Conservation (phyloP, 23 red algal genomes). For the Gracilaria vermiculophylla region DNA sequence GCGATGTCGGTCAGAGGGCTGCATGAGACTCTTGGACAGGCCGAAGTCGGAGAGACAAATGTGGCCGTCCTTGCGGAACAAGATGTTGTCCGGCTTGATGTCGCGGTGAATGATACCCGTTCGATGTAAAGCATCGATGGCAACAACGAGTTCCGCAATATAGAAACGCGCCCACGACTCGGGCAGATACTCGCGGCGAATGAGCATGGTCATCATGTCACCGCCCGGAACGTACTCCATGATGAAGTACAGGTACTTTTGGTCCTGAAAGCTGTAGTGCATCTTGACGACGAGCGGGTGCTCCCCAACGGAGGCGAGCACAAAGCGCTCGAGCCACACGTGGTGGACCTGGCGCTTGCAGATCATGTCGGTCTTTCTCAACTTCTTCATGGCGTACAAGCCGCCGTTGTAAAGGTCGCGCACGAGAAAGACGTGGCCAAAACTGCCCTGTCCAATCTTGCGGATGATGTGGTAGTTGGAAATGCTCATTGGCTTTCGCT, state of each 20-base stretch:
- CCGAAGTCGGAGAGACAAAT: constrained; percentile 96
- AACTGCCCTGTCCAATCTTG: constrained; percentile 90
- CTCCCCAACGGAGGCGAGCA: constrained; percentile 78
- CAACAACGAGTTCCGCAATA: constrained; percentile 86
- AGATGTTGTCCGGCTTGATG: constrained; percentile 98
- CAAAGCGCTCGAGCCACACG: constrained; percentile 89
- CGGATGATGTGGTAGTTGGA: constrained; percentile 76
- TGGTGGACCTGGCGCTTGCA: constrained; percentile 81
- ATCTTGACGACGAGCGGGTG: constrained; percentile 80
- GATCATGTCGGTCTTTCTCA: constrained; percentile 87
- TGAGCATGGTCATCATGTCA: constrained; percentile 95
- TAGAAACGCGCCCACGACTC: constrained; percentile 92
- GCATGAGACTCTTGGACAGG: constrained; percentile 76
- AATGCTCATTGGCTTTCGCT: constrained; percentile 68
- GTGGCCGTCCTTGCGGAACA: constrained; percentile 86
- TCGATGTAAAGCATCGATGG: constrained; percentile 86
- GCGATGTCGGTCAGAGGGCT: constrained; percentile 50
- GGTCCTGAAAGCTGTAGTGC: constrained; percentile 90
- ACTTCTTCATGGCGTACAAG: constrained; percentile 91
- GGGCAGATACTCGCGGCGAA: constrained; percentile 73
- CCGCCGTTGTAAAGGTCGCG: constrained; percentile 60
- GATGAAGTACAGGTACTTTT: constrained; percentile 79
- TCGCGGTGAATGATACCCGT: constrained; percentile 96
- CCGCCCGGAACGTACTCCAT: constrained; percentile 95
- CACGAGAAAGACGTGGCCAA: constrained; percentile 92